Evolutionary conservation across 2,329 filamentous ascomycete species (phyloP).

Genomic region (Ceratocystis cubensis): DNA sequence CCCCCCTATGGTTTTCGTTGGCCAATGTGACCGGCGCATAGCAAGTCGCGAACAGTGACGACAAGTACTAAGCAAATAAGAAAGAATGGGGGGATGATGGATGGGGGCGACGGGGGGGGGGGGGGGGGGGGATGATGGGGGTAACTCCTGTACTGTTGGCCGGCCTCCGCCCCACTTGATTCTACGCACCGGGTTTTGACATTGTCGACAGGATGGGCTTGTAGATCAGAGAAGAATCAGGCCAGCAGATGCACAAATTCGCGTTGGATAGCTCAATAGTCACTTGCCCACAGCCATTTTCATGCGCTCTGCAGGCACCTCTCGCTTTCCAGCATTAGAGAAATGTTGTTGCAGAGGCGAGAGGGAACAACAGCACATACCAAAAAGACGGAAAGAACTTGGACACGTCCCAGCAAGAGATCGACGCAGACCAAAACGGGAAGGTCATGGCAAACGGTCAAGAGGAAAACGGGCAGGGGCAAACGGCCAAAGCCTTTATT

Average conservation of each 20-base stretch:
- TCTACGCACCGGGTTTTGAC: background rate
- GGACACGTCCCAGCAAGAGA: background rate
- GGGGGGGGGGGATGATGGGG: too few species aligned
- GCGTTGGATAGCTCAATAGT: background rate
- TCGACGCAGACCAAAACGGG: background rate
- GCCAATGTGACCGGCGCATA: too few species aligned
- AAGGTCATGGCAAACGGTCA: background rate
- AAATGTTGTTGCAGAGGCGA: background rate
- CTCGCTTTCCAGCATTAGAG: background rate
- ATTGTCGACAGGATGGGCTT: background rate
- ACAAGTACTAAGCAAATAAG: too few species aligned
- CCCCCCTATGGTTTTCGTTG: too few species aligned
- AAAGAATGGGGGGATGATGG: too few species aligned
- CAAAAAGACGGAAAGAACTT: background rate
- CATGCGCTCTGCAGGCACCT: background rate
- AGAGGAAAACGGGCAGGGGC: background rate
- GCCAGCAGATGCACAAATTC: background rate
- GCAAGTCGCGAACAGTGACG: too few species aligned
- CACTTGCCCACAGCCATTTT: background rate
- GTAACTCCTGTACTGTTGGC: too few species aligned
- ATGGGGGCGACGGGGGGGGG: too few species aligned
- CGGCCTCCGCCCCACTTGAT: background rate
- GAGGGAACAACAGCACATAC: background rate
- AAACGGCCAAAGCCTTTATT: background rate
- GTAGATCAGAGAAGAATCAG: background rate